Conservation (phyloP, 805 yeast genomes). For the Candida boleticola region DNA sequence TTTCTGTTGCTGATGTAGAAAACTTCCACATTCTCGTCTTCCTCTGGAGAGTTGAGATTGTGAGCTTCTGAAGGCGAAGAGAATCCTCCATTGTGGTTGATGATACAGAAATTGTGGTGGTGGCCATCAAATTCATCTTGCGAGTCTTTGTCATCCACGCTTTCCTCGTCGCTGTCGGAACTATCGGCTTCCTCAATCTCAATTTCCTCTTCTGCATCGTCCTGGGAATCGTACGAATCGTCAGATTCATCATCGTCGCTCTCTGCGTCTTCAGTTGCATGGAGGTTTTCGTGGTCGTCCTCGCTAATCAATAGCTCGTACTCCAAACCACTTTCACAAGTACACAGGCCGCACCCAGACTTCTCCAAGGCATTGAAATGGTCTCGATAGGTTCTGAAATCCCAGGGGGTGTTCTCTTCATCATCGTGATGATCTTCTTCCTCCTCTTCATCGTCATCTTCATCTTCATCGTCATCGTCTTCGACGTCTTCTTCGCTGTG, state of each 20-base stretch:
- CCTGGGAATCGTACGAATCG: constrained; percentile 3
- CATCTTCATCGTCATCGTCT: constrained; percentile 6
- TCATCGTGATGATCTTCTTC: too few species aligned
- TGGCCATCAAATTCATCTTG: not conserved
- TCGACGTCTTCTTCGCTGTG: constrained; percentile 10
- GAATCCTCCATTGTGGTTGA: too few species aligned
- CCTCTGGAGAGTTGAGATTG: not conserved
- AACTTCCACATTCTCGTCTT: constrained; percentile 7
- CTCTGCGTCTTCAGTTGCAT: constrained; percentile 4
- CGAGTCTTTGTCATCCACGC: not conserved
- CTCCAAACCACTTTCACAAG: too few species aligned
- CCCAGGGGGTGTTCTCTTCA: too few species aligned
- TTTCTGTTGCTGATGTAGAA: constrained; percentile 6
- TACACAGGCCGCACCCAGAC: too few species aligned
- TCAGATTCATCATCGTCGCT: constrained; percentile 12
- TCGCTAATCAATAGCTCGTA: too few species aligned
- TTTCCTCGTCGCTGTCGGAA: not conserved
- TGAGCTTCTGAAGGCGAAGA: too few species aligned
- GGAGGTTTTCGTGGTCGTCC: too few species aligned
- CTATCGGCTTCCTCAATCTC: constrained; percentile 2
- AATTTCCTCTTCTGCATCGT: constrained; percentile 7
- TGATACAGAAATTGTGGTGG: too few species aligned
- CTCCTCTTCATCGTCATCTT: constrained; percentile 6
- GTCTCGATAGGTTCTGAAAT: too few species aligned
- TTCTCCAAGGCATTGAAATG: too few species aligned